A percentile compares a stretch with the other conserved stretches of the same genome.
These are phyloP conservation scores for Cymbopogon citratus DNA, from an alignment of 176 grass and related monocot species.

Conservation along the genomic window DNA sequence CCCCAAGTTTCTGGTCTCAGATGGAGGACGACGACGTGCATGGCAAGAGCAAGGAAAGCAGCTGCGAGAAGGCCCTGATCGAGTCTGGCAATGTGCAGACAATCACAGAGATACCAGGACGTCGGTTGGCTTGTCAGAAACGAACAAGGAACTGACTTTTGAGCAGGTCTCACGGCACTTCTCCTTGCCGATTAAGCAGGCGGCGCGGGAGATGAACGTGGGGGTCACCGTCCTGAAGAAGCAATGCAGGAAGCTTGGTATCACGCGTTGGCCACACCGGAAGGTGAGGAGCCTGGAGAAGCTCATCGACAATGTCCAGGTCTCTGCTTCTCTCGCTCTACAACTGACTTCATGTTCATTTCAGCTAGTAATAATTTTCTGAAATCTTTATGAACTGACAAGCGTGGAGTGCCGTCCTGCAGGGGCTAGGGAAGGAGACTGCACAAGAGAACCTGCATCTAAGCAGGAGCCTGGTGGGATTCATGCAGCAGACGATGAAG, in stretches of 20 bases:
- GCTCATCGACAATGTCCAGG: constrained; percentile 17
- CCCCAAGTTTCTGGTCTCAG: background rate
- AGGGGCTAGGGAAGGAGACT: constrained; percentile 14
- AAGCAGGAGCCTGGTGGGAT: background rate
- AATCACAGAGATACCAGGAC: background rate
- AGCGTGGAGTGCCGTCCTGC: background rate
- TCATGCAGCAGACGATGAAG: constrained; percentile 16
- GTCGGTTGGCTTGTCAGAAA: background rate
- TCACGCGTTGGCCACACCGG: constrained; percentile 49
- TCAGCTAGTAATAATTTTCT: background rate
- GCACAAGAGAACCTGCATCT: background rate
- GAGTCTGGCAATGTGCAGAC: background rate
- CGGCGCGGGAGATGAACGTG: constrained; percentile 35
- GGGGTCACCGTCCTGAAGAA: constrained; percentile 52
- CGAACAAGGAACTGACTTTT: constrained; percentile 3
- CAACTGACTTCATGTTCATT: background rate
- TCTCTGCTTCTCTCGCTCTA: background rate
- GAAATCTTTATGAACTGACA: background rate
- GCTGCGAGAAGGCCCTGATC: background rate
- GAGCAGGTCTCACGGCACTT: constrained; percentile 35
- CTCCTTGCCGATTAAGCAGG: constrained; percentile 48
- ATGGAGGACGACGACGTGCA: background rate
- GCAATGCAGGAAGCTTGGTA: constrained; percentile 42
- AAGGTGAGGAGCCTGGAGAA: constrained; percentile 54
- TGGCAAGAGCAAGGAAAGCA: background rate